Evolutionary conservation across 345 rosid genomes (phyloP), one percentile per base, ranked within the genome.

Genomic region (Lumnitzera littorea): DNA sequence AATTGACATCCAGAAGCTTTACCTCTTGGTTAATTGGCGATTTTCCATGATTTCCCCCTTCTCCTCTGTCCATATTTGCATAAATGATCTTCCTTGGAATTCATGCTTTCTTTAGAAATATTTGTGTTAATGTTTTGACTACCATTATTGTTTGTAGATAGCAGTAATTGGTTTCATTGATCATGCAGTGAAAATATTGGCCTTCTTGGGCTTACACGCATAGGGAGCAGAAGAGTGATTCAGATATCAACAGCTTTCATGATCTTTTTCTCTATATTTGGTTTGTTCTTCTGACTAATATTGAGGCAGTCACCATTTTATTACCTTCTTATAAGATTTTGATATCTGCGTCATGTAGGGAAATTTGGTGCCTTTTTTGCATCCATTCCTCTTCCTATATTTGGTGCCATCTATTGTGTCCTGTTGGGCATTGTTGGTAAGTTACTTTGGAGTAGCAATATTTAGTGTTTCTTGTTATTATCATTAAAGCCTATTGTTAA

Each of bases 331-430:
- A 58, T 24, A 41, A 54, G 48, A 29, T 51, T 60, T 17, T 48
- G 52, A 24, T 50, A 46, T 41, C 46, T 14, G 1, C 48, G 24
- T 52, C 50, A 55, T 62, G 62, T 75, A 90, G 99, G 99, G 63
- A 94, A 90, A 54, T 94, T 94, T 55, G 99, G 99, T 10, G 99
- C 96, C 53, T 84, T 94, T 64, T 94, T 94, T 72, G 99, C 99
- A 2, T 94, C 99, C 29, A 94, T 94, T 68, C 99, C 99, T 16
- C 75, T 83, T 59, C 91, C 99, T 16, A 84, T 94, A 67, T 94
- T 94, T 74, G 99, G 73, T 43, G 97, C 96, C 61, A 80, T 84
- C 68, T 90, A 94, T 77, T 94, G 99, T 60, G 70, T 94, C 63
- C 62, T 94, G 63, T 78, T 90, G 63, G 99, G 97, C 67, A 79